Conservation (phyloP, 2,329 filamentous ascomycete species). For the Stenocarpella maydis region DNA sequence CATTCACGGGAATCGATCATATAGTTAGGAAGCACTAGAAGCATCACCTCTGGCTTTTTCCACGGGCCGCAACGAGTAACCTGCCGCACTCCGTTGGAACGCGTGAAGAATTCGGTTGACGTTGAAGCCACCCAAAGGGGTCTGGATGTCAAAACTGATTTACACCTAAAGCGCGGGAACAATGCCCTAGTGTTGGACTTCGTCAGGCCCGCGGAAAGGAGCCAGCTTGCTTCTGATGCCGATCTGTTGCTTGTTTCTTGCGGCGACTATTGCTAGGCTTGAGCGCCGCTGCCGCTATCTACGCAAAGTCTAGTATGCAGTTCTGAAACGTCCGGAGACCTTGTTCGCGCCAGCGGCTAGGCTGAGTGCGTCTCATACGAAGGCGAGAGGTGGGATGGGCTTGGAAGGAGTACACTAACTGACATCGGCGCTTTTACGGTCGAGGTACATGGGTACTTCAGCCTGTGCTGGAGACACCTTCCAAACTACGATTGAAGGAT, state of each 20-base stretch:
- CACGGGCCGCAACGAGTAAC: neutral
- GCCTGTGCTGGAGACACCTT: neutral
- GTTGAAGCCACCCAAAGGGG: neutral
- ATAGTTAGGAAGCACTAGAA: neutral
- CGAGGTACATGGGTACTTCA: neutral
- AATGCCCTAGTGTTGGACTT: slow-evolving; percentile 13
- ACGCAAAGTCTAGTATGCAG: neutral
- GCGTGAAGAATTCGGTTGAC: neutral
- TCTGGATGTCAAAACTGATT: neutral
- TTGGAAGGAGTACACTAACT: neutral
- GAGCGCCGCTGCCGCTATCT: neutral
- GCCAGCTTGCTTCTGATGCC: neutral
- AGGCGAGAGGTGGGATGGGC: neutral
- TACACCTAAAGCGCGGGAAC: neutral
- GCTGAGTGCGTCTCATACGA: neutral
- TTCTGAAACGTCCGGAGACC: neutral
- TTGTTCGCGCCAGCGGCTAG: neutral
- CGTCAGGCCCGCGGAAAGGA: neutral
- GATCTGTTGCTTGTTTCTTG: neutral
- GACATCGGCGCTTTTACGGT: neutral
- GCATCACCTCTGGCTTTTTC: neutral
- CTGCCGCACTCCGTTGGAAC: neutral
- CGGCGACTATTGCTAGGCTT: neutral
- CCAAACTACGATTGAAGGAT: neutral
- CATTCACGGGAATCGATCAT: neutral